Percentiles rank a stretch among this genome's conserved stretches.
These are phyloP conservation scores for Conticribra weissflogii DNA, from an alignment of 108 stramenopile species.

Conservation along the genomic window DNA sequence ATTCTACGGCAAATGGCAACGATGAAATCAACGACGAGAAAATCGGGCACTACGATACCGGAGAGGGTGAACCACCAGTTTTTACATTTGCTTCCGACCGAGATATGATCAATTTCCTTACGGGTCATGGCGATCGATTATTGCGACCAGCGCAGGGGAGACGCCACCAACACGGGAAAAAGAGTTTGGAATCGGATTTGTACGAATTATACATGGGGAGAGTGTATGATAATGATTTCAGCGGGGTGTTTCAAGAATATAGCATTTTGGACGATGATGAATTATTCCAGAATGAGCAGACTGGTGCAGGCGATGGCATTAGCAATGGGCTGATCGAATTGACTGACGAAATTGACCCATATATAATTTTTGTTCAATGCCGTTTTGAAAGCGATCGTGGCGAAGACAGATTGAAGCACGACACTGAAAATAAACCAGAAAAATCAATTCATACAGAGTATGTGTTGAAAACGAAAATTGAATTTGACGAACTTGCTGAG, in stretches of 20 bases:
- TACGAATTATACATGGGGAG: constrained; percentile 35
- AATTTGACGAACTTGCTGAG: constrained; percentile 42
- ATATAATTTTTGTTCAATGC: constrained; percentile 45
- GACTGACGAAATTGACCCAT: constrained; percentile 53
- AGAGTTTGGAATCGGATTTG: constrained; percentile 23
- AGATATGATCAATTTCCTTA: constrained; percentile 17
- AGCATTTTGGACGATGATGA: constrained; percentile 6
- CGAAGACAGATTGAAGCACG: neutral
- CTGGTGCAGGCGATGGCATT: constrained; percentile 6
- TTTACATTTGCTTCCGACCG: constrained; percentile 34
- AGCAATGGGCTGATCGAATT: no score
- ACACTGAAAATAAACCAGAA: neutral
- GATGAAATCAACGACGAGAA: neutral
- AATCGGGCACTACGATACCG: neutral
- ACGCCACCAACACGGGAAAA: constrained; percentile 8
- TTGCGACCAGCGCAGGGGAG: constrained; percentile 34
- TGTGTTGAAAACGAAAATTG: constrained; percentile 16
- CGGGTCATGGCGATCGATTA: constrained; percentile 21
- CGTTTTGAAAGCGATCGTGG: neutral
- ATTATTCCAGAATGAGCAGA: neutral
- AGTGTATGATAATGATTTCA: constrained; percentile 11
- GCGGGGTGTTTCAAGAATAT: constrained; percentile 27
- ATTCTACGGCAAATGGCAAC: no score
- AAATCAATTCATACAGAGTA: constrained; percentile 1
- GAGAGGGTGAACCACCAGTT: constrained; percentile 21